Evolutionary conservation across 352 stramenopile genomes (phyloP), one percentile per base, ranked within the genome.

Genomic region (Phytophthora niederhauseri): DNA sequence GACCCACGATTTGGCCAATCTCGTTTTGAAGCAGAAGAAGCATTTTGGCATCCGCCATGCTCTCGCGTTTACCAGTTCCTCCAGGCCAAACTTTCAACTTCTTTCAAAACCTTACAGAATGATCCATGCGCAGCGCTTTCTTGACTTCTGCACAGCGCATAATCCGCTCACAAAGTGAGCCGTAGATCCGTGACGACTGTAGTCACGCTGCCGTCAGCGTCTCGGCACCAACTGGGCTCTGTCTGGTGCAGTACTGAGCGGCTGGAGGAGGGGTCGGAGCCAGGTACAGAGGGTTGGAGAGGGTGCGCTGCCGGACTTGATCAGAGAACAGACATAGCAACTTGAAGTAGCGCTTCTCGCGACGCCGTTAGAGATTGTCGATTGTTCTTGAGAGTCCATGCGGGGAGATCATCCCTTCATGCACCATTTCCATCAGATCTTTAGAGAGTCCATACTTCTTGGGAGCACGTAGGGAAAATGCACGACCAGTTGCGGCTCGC

Each of bases 51-150:
- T 62, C 52, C 0, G 9, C 7, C 11, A 68, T 14, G 20, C 20
- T 61, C 19, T 57, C 52, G 2, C 43, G n/a, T 41, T 61, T 28
- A 1, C 38, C 61, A 6, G 5, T 20, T 3, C 24, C 28, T 11
- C 12, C 34, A 14, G 34, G 12, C 8, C 61, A 62, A 19, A 52
- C 14, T 30, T 61, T 48, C 9, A 68, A 34, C 4, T 28, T 15
- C 22, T 68, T 61, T 8, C 61, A 57, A 34, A 68, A 68, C 24
- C 57, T 68, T 1, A 51, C 52, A 1, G 61, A 61, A 51, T 67
- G 60, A 30, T 67, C 60, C 22, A 60, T 67, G 2, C 51, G 28
- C 14, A 60, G 6, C 5, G 46, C 60, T 19, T 56, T 56, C 31
- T 51, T 61, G 14, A 68, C 41, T 26, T 12, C 31, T 24, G n/a